Evolutionary conservation across 225 moss, liverwort and hornwort species (phyloP).

Genomic region (Climacium dendroides): DNA sequence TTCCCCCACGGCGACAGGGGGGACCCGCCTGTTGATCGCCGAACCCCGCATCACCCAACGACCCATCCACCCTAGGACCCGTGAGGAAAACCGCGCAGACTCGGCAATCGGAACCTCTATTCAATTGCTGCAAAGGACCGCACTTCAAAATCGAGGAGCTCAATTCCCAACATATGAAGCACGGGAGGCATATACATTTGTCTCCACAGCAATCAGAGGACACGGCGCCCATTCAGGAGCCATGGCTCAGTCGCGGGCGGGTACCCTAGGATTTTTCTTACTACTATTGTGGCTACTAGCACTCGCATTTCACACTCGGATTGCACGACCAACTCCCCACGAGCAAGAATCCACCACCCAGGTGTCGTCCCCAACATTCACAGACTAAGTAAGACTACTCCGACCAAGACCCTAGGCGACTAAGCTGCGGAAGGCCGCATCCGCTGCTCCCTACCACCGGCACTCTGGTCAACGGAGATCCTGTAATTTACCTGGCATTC

Average conservation of each 20-base stretch:
- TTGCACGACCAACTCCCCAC: not conserved
- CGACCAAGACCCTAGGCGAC: not conserved
- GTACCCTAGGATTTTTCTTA: not conserved
- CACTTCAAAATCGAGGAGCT: not conserved
- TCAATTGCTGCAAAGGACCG: not conserved
- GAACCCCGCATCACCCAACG: not conserved
- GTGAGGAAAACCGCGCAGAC: not conserved
- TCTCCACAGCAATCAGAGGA: not conserved
- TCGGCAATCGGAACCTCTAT: not conserved
- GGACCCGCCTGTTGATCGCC: not conserved
- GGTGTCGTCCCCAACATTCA: not conserved
- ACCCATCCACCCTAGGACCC: not conserved
- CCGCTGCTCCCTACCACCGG: not conserved
- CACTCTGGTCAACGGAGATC: not conserved
- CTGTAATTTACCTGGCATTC: slow-evolving; percentile 80
- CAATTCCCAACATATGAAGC: not conserved
- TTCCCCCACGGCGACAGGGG: not conserved
- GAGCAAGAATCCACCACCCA: not conserved
- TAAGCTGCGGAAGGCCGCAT: not conserved
- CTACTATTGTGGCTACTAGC: not conserved
- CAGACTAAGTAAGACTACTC: not conserved
- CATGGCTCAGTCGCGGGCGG: not conserved
- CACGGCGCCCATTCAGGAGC: not conserved
- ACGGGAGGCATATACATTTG: not conserved
- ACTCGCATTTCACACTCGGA: not conserved